Percentiles rank a stretch among this genome's conserved stretches.
These are phyloP conservation scores for Marasmius tenuissimus DNA, from an alignment of 1,284 basidiomycete species.

Conservation along the genomic window DNA sequence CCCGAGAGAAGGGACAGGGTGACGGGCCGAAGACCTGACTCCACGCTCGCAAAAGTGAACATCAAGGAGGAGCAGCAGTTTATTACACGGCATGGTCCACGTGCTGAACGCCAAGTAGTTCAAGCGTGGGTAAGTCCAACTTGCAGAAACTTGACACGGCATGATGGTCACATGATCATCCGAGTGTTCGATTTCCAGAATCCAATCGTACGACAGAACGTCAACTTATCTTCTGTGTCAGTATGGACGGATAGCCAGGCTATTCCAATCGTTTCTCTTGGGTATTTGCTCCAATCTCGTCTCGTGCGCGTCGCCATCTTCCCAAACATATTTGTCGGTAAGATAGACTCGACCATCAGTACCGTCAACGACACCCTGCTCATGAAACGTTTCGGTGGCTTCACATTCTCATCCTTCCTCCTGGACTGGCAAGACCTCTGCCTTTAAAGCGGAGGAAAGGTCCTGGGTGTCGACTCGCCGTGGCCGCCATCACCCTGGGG, in stretches of 20 bases:
- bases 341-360: constrained; percentile 1
- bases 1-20: constrained; percentile 41
- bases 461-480: constrained; percentile 33
- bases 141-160: neutral
- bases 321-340: constrained; percentile 11
- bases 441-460: constrained; percentile 36
- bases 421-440: constrained; percentile 38
- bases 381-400: constrained; percentile 22
- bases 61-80: too few relatives aligned
- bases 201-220: too few relatives aligned
- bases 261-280: neutral
- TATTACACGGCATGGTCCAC: too few relatives aligned
- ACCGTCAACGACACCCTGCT: constrained; percentile 9
- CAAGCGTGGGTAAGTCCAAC: neutral
- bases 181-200: too few relatives aligned
- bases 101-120: constrained; percentile 6
- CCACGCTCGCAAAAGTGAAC: too few relatives aligned
- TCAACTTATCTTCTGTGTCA: too few relatives aligned
- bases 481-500: constrained; percentile 41
- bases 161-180: constrained; percentile 8
- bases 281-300: neutral
- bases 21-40: too few relatives aligned
- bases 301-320: constrained; percentile 17
- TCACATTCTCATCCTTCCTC: constrained; percentile 25
- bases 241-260: too few relatives aligned